A percentile compares a stretch with the other conserved stretches of the same genome.
These are phyloP conservation scores for Alternaria ventricosa DNA, from an alignment of 2,329 filamentous ascomycete species.

Conservation along the genomic window DNA sequence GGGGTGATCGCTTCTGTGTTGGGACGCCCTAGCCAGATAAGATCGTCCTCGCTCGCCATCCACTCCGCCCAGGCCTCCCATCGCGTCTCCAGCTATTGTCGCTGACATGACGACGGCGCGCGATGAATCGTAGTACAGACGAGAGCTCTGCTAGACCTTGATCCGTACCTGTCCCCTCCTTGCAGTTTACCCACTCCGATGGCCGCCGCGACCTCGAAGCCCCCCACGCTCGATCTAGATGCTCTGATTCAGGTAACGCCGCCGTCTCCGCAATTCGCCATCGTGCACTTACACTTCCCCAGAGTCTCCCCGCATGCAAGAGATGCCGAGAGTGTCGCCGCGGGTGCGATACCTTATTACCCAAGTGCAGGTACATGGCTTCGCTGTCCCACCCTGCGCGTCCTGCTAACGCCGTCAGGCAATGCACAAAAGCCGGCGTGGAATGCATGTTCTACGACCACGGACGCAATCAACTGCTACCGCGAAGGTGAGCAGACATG, in stretches of 20 bases:
- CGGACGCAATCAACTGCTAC: slow-evolving; percentile 38
- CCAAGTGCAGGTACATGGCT: slow-evolving; percentile 39
- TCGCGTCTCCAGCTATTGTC: slow-evolving; percentile 2
- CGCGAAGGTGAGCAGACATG: slow-evolving; percentile 32
- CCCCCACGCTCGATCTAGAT: slow-evolving; percentile 26
- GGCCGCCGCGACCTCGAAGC: slow-evolving; percentile 20
- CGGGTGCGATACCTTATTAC: slow-evolving; percentile 46
- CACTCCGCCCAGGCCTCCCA: slow-evolving; percentile 6
- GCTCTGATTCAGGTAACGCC: slow-evolving; percentile 31
- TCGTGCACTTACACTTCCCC: slow-evolving; percentile 14
- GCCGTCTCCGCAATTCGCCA: neutral
- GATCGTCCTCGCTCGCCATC: slow-evolving; percentile 13
- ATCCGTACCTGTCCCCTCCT: neutral
- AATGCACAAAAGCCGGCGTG: slow-evolving; percentile 46
- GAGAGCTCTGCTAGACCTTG: neutral
- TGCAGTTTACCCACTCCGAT: slow-evolving; percentile 11
- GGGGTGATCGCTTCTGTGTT: slow-evolving; percentile 19
- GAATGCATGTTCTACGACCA: slow-evolving; percentile 47
- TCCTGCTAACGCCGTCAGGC: slow-evolving; percentile 27
- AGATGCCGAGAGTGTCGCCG: slow-evolving; percentile 46
- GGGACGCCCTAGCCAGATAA: slow-evolving; percentile 25
- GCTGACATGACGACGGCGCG: neutral
- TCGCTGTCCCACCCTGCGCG: neutral
- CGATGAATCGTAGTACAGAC: neutral
- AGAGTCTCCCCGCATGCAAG: slow-evolving; percentile 45